Base-by-base conservation (phyloP, 108 stramenopile species). In the Skeletonema marinoi region DNA sequence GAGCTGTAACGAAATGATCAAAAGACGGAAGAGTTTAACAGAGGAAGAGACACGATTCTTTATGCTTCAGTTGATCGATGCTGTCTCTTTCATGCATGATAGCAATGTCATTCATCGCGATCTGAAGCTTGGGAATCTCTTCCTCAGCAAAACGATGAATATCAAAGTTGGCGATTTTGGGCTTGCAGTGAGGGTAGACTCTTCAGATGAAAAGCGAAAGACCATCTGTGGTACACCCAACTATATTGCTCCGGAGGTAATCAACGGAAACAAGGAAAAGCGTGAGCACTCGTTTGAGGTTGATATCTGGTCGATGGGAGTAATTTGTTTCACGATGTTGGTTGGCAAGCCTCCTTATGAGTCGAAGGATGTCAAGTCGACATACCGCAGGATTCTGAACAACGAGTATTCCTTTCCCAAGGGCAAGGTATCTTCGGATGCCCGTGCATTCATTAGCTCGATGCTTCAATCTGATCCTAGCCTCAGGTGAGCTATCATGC, bases 201-300 rank as follows among this genome's bases (percentile, higher is more conserved):
- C 90, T 73, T 75, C 83, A 19, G 92, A 92, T 32, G 98, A 98
- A 73, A 92, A 96, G 65, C 88, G 97, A 25, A 87, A 92, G 69
- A 99, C 99, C 7, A 96, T 99, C 44, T 99, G 99, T 74, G 99
- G 99, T 9, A 99, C 99, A 25, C 99, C 99, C 44, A 99, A 99
- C 85, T 99, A 99, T 85, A 98, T 99, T 72, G 99, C 99, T 3
- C 99, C 99, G 0, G 99, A 99, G 75, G 94, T 99, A 3, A 96
- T 99, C 44, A 91, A 97, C 50, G 88, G 93, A 3, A 90, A 91
- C 68, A 89, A 88, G 68, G 88, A 88, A 38, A 97, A 88, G 36
- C 86, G 93, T 54, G 97, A 97, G 39, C 97, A 98, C 75, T 95
- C 94, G 32, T 98, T 96, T 74, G 94, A 98, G 76, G 99, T 98